Base-by-base conservation (phyloP, 768 basidiomycete genomes). In the Kwoniella europaea region DNA sequence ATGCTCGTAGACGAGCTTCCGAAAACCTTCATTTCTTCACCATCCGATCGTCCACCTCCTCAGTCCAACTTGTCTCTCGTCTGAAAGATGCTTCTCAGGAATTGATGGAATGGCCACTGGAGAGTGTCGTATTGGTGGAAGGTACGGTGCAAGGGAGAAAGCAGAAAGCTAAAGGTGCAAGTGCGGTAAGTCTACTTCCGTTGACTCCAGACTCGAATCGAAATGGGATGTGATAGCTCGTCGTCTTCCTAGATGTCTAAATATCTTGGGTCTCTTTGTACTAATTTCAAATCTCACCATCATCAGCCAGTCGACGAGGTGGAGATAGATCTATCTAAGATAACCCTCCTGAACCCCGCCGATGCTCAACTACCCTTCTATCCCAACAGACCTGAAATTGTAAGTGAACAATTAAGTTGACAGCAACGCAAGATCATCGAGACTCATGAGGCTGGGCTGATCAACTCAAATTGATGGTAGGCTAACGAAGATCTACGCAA, bases 401-500 rank as follows among this genome's bases (percentile, higher is more conserved):
- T 93, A 82, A 77, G 90, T 73, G n/a, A 9, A 35, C 35, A 35
- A 35, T 6, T 35, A 0, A 35, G 6, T 9, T 35, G 35, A 6
- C 7, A 0, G 35, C 7, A 35, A 9, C 35, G 6, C 35, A 35
- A 35, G 35, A 27, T 27, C 3, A 27, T 27, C 27, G 27, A 35
- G 35, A 9, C 6, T 9, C 27, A 57, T n/a, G 2, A 22, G 41
- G 58, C 67, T 66, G 54, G 41, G 58, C 67, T 66, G 54, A 68
- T 50, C 18, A 56, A 20, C 2, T 35, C 9, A 22, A 54, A 9
- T 2, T 65, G 13, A 6, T 4, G 35, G 13, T 59, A 94, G 93
- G 88, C 92, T 67, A 92, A 91, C 77, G 93, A 96, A 80, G 91
- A 94, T 70, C 83, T 95, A 43, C 89, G 95, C 69, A 88, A 91